Base-by-base conservation (phyloP, 768 basidiomycete species). In the Auricularia cornea region DNA sequence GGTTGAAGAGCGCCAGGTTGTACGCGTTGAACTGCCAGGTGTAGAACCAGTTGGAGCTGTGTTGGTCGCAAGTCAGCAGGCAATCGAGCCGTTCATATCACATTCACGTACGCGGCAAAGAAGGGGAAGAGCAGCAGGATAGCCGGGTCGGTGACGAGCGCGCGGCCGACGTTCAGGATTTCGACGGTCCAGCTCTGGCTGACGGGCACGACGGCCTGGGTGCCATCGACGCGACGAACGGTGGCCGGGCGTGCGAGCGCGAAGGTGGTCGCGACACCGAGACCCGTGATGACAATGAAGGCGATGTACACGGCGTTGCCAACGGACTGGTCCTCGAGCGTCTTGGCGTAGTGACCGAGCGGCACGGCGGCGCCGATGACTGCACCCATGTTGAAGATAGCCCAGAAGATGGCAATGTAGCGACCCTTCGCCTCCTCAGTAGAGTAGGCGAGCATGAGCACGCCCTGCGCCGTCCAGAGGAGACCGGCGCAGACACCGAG, bases 21-120 rank as follows among this genome's bases (percentile, higher is more conserved):
- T 80, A 92, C 59, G 84, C 88, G 66, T 88, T 91, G 75, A 88
- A 88, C 73, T 92, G 89, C 89, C 89, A 92, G 2, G 90, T 87
- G 70, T 91, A 91, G 75, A 91, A 91, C 61, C 52, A 57, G 54
- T 57, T 57, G 54, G 54, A 57, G 44, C 35, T 38, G 16, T n/a
- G n/a, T n/a, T n/a, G n/a, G n/a, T n/a, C n/a, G n/a, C n/a, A n/a
- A n/a, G n/a, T n/a, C n/a, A n/a, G n/a, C n/a, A n/a, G n/a, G n/a
- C n/a, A n/a, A n/a, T n/a, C n/a, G n/a, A n/a, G n/a, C n/a, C n/a
- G n/a, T n/a, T n/a, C n/a, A n/a, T n/a, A n/a, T n/a, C n/a, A n/a
- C n/a, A n/a, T n/a, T n/a, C 16, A 38, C 35, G 10, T 38, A 38
- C 18, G 54, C 54, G 62, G 90, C 83, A 74, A 92, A 92, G 86